phyloP scores from a whole-genome alignment of 352 stramenopile genomes.

The Phytophthora aleatoria region DNA sequence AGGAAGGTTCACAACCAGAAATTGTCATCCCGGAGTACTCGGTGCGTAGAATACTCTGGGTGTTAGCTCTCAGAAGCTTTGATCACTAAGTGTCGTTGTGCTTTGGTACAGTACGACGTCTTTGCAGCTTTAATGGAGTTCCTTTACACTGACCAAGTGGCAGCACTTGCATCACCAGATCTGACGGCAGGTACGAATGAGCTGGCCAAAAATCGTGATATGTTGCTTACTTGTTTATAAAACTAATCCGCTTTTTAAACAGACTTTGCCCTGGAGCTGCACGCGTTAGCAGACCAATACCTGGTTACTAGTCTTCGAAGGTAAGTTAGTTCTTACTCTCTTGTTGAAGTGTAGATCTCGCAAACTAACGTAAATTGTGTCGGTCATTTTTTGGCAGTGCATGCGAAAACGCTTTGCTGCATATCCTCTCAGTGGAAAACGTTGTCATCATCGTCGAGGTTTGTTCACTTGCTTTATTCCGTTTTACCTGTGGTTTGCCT shows the following conservation, averaged over 20 bases:
- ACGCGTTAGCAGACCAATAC: conserved; percentile 88
- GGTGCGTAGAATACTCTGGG: conserved; percentile 34
- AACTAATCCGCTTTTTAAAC: background rate
- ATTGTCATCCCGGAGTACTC: conserved; percentile 81
- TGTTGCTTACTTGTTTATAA: background rate
- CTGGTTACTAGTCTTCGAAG: conserved; percentile 64
- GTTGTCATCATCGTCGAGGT: conserved; percentile 77
- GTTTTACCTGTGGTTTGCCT: background rate
- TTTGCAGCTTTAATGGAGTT: conserved; percentile 89
- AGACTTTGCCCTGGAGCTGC: conserved; percentile 86
- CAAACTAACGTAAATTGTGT: background rate
- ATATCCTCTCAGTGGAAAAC: conserved; percentile 77
- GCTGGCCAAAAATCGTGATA: background rate
- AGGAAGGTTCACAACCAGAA: conserved; percentile 65
- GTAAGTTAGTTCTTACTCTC: conserved; percentile 20
- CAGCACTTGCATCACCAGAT: conserved; percentile 36
- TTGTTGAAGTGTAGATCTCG: background rate
- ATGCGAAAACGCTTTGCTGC: conserved; percentile 76
- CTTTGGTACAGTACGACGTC: conserved; percentile 57
- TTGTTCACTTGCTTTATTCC: background rate
- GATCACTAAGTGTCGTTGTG: conserved; percentile 8
- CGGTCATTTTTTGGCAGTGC: conserved; percentile 35
- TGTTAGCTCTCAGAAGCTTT: conserved; percentile 2
- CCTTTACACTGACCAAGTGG: conserved; percentile 88
- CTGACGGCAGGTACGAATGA: conserved; percentile 44